Base-by-base conservation (phyloP, 139 green algal genomes). In the Zygnema circumcarinatum region DNA sequence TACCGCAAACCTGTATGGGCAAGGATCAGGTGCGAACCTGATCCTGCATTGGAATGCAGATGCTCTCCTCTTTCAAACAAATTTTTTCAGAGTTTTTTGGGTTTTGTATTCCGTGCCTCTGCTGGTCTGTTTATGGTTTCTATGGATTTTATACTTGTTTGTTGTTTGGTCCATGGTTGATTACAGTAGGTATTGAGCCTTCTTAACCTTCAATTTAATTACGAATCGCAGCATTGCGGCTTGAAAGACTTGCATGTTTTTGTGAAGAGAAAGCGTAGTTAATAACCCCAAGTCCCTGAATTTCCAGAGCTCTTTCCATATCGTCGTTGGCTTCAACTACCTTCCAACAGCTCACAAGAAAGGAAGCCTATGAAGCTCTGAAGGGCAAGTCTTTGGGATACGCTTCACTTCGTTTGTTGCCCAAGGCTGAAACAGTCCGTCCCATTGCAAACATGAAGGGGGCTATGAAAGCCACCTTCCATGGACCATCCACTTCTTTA, bases 1-100 rank as follows among this genome's bases (percentile, higher is more conserved):
- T 98, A 95, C 92, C 91, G 86, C 78, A 98, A 98, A 90, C 92
- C 95, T 16, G 93, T 98, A 62, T 98, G 95, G 95, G 87, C 88
- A 11, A 62, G 79, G 32, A 76, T 84, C 2, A 83, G 38, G 76
- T 83, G n/a, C n/a, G n/a, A 25, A 29, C 25, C 25, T 29, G 25
- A 31, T 25, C 56, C 29, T 25, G 56, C 56, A 25, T 29, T 29
- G 29, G 56, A 72, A 25, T 29, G 56, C 56, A 72, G 56, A 29
- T 29, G 29, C 25, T 25, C 56, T 29, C 56, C 56, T 72, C 56
- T 72, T 25, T 25, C n/a, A n/a, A n/a, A n/a, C n/a, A n/a, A n/a
- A n/a, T n/a, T n/a, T n/a, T 81, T 31, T 35, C 2, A 56, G 25
- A 1, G 1, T 38, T 80, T 69, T 1, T 38, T 80, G 2, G 22